These are phyloP conservation scores for Guyanaporus albipodus DNA, from an alignment of 768 basidiomycete genomes.

Conservation along the genomic window DNA sequence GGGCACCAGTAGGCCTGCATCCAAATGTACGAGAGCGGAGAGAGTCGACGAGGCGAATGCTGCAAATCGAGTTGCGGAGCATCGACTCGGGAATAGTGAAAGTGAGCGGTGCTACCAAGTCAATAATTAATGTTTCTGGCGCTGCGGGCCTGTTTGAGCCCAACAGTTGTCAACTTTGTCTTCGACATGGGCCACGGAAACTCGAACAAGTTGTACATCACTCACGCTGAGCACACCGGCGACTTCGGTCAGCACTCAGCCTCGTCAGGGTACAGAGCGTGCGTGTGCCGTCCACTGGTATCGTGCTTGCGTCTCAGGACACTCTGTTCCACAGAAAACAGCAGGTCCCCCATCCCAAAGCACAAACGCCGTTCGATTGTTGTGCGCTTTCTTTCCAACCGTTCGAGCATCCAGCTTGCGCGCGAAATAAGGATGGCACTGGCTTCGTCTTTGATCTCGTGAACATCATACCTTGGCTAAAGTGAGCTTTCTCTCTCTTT, in stretches of 20 bases:
- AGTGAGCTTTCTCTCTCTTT: slow-evolving; percentile 45
- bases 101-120: too few relatives aligned
- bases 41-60: slow-evolving; percentile 38
- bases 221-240: slow-evolving; percentile 83
- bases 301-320: slow-evolving; percentile 6
- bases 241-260: slow-evolving; percentile 78
- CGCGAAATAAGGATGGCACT: slow-evolving; percentile 76
- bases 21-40: slow-evolving; percentile 36
- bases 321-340: slow-evolving; percentile 46
- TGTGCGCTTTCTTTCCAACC: slow-evolving; percentile 90
- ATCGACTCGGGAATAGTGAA: slow-evolving; percentile 20
- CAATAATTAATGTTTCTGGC: too few relatives aligned
- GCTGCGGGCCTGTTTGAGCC: too few relatives aligned
- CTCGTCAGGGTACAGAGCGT: slow-evolving; percentile 71
- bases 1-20: slow-evolving; percentile 19
- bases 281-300: slow-evolving; percentile 25
- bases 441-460: slow-evolving; percentile 84
- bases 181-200: slow-evolving; percentile 77
- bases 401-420: slow-evolving; percentile 85
- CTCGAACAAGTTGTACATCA: slow-evolving; percentile 82
- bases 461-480: slow-evolving; percentile 93
- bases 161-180: too few relatives aligned
- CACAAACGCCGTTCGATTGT: slow-evolving; percentile 81
- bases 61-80: slow-evolving; percentile 26
- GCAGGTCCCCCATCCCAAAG: slow-evolving; percentile 61